Evolutionary conservation across 805 yeast species (phyloP), one percentile per base, ranked within the genome.

Genomic region (Metschnikowia cubensis): DNA sequence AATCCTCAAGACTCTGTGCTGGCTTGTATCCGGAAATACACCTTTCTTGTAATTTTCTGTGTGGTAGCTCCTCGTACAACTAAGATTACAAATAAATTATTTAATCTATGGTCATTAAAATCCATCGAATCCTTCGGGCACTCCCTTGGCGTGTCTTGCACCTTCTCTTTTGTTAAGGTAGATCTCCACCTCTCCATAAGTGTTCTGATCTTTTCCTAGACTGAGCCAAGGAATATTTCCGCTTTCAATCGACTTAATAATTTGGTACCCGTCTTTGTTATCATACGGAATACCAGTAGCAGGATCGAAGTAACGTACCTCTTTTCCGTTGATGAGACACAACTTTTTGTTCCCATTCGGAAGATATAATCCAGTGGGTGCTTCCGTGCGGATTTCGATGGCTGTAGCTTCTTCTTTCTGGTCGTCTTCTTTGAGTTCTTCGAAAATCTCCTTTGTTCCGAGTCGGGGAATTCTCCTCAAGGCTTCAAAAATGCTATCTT

Each of bases 271-370:
- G 42, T 86, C 91, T 53, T 89, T 87, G 55, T 84, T 85, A 45
- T 84, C 78, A 67, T 94, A 94, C 1, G 96, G 95, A 47, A 94
- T 80, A 35, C 96, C 96, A 29, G 86, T 83, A 35, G 81, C 76
- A 0, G 98, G 98, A 71, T 92, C 98, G 55, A 86, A 83, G 66
- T 89, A 92, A 60, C 82, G 79, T 15, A 94, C 96, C 42, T 83
- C 84, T 45, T 78, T 78, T 2, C 96, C 96, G 2, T 89, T 83
- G 40, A 91, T 82, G 22, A 84, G 71, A 75, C 96, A 86, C 59
- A 76, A 67, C 67, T 82, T 79, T 65, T 81, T 83, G 46, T 76
- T 75, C 29, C 87, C 89, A 64, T 76, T 87, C 37, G 89, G 85
- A 50, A 85, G 70, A 54, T 83, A 79, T 31, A 85, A 82, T 15